phyloP scores from a whole-genome alignment of 2,329 filamentous ascomycete species.

The Sclerotinia minor region DNA sequence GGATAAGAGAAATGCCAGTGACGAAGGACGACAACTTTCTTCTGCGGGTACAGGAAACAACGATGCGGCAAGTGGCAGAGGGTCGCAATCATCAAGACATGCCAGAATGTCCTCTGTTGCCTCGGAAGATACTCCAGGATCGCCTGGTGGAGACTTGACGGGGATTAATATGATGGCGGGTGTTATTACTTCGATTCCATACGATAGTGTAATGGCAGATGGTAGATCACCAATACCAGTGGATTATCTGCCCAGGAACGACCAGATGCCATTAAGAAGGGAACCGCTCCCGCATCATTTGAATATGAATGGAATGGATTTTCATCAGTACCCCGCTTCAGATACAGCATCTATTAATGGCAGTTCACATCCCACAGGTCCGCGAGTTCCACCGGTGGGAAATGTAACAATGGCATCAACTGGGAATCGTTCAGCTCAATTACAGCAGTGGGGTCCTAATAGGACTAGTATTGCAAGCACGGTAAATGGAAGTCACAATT shows the following conservation, averaged over 20 bases:
- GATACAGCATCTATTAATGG: conserved; percentile 55
- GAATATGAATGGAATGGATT: conserved; percentile 75
- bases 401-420: conserved; percentile 69
- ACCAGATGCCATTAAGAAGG: conserved; percentile 62
- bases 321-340: conserved; percentile 83
- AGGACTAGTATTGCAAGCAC: conserved; percentile 52
- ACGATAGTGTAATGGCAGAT: conserved; percentile 68
- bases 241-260: conserved; percentile 69
- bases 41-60: conserved; percentile 49
- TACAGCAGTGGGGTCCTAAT: conserved; percentile 72
- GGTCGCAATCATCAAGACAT: conserved; percentile 73
- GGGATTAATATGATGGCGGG: conserved; percentile 75
- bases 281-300: conserved; percentile 81
- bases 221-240: conserved; percentile 68
- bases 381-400: conserved; percentile 58
- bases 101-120: conserved; percentile 70
- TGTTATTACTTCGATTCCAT: conserved; percentile 84
- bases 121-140: conserved; percentile 67
- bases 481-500: conserved; percentile 53
- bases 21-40: conserved; percentile 55
- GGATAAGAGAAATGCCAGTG: conserved; percentile 62
- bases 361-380: conserved; percentile 59
- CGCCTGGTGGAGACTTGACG: conserved; percentile 58
- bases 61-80: conserved; percentile 60
- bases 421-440: conserved; percentile 67